Base-by-base conservation (phyloP, 2,329 filamentous ascomycete species). In the Exserohilum rostratum region DNA sequence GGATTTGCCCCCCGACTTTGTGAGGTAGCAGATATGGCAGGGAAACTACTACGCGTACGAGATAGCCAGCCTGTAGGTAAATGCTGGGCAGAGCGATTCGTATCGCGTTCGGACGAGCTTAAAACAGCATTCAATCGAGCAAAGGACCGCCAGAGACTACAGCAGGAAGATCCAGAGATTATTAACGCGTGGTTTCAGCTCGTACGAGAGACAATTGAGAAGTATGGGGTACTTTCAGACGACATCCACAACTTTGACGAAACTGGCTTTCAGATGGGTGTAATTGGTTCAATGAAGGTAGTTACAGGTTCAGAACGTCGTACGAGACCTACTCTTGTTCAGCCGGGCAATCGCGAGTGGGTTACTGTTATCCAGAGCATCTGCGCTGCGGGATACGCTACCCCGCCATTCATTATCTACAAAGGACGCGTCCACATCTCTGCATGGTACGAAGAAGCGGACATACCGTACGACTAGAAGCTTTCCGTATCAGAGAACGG, bases 221-320 rank as follows among this genome's bases (percentile, higher is more conserved):
- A 55, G 48, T 62, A 60, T 33, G 33, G 46, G 12, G 20, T 59
- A 18, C 33, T 49, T 11, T 17, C 53, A 18, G 22, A 56, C 11
- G 29, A 56, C 25, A 15, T 56, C 1, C 18, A 56, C 33, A 56
- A 56, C 43, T 51, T 48, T 48, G 12, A 69, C 49, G 57, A 75
- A 54, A 72, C 64, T 33, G 66, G 67, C 43, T 75, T 37, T 15
- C 15, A 37, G 10, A 37, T 37, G 15, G 15, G 10, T 15, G 15
- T 37, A 15, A 73, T 63, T 57, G 65, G 39, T 49, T 11, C 33
- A 15, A 35, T 45, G 6, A 68, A 60, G 31, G 55, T 64, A 39
- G 29, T 58, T 33, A 61, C 37, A 46, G 39, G 47, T 18, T 50
- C 27, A 40, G 38, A 62, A 35, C 56, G 42, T 47, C 31, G 40